A percentile compares a stretch with the other conserved stretches of the same genome.
Conservation (phyloP, 768 basidiomycete genomes). For the Boletus pseudo-olivaceus region DNA sequence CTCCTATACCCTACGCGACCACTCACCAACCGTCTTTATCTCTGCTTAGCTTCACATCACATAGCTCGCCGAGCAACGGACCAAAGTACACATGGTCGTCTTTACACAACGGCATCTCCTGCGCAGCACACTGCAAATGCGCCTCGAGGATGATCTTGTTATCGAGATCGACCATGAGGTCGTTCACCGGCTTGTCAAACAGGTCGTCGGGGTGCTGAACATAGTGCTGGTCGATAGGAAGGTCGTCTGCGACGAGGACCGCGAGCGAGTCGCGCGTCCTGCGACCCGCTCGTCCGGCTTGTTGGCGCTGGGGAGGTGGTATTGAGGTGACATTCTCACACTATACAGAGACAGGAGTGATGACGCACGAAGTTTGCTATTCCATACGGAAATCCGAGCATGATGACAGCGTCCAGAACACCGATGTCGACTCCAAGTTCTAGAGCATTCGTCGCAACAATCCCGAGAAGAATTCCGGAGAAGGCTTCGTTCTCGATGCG, state of each 20-base stretch:
- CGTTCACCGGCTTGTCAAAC: slow-evolving; percentile 57
- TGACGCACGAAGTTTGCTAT: slow-evolving; percentile 74
- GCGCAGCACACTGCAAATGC: slow-evolving; percentile 83
- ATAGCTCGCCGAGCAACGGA: slow-evolving; percentile 52
- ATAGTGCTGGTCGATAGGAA: slow-evolving; percentile 75
- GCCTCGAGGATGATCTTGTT: slow-evolving; percentile 76
- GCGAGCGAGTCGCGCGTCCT: slow-evolving; percentile 76
- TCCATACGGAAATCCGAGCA: slow-evolving; percentile 79
- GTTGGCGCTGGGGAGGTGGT: slow-evolving; percentile 59
- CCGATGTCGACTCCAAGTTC: slow-evolving; percentile 93
- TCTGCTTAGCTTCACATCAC: slow-evolving; percentile 52
- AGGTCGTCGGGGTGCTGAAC: slow-evolving; percentile 65
- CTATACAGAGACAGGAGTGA: not conserved
- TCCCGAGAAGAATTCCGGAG: slow-evolving; percentile 75
- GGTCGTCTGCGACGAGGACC: slow-evolving; percentile 63
- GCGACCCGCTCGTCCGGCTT: slow-evolving; percentile 84
- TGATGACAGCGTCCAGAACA: slow-evolving; percentile 82
- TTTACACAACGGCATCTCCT: slow-evolving; percentile 74
- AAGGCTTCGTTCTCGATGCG: slow-evolving; percentile 86
- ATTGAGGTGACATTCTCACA: not conserved
- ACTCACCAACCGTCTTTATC: slow-evolving; percentile 81
- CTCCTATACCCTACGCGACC: not conserved
- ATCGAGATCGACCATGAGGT: slow-evolving; percentile 68
- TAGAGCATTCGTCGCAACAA: slow-evolving; percentile 86
- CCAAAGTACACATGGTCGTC: slow-evolving; percentile 77